Conservation (phyloP, 345 rosid species). For the Pugionium dolabratum region DNA sequence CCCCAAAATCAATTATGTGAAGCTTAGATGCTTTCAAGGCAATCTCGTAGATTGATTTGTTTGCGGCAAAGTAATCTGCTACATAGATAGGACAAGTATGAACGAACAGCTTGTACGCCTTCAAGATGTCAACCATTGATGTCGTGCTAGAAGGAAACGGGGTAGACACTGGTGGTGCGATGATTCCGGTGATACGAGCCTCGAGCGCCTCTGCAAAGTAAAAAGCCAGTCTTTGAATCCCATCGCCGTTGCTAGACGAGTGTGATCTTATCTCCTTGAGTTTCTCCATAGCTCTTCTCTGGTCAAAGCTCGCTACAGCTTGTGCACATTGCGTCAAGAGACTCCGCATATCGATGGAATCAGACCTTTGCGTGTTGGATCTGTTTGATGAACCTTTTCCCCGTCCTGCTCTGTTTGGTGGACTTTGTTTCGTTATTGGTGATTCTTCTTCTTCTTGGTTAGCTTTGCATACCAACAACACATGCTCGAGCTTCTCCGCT, state of each 20-base stretch:
- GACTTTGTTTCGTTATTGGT: constrained; percentile 35
- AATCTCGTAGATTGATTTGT: constrained; percentile 49
- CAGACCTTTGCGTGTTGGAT: constrained; percentile 41
- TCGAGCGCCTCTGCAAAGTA: constrained; percentile 79
- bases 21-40: constrained; percentile 51
- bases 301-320: constrained; percentile 65
- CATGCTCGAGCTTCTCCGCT: constrained; percentile 65
- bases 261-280: constrained; percentile 75
- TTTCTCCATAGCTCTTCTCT: constrained; percentile 64
- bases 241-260: constrained; percentile 69
- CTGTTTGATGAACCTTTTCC: constrained; percentile 45
- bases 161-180: constrained; percentile 42
- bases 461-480: constrained; percentile 44
- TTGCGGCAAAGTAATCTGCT: constrained; percentile 54
- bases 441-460: constrained; percentile 22
- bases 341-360: constrained; percentile 62
- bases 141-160: constrained; percentile 45
- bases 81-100: constrained; percentile 59
- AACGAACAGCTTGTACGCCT: constrained; percentile 51
- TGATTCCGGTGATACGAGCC: constrained; percentile 61
- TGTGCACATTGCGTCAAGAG: constrained; percentile 77
- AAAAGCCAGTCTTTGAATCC: constrained; percentile 74
- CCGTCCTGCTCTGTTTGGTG: constrained; percentile 41
- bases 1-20: constrained; percentile 77
- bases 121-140: constrained; percentile 60